phyloP scores from a whole-genome alignment of 2,329 filamentous ascomycete species.

The Amylocarpus encephaloides region DNA sequence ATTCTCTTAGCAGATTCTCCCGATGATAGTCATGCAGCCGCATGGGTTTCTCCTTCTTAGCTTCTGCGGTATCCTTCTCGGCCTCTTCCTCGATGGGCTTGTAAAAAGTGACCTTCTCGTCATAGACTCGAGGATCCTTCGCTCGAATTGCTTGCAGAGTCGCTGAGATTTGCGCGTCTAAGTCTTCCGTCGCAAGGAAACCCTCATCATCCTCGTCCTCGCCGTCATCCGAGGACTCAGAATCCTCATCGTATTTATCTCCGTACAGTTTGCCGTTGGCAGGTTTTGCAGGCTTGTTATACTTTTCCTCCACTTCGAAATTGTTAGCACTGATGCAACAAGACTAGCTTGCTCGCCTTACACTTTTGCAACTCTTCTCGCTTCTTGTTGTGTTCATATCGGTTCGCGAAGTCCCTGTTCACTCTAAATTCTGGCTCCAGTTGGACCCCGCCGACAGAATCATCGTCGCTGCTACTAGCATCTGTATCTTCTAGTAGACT shows the following conservation, averaged over 20 bases:
- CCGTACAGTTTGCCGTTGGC: slow-evolving; percentile 37
- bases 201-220: slow-evolving; percentile 89
- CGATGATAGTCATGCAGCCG: slow-evolving; percentile 87
- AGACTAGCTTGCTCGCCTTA: slow-evolving; percentile 35
- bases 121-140: slow-evolving; percentile 89
- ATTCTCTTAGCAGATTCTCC: slow-evolving; percentile 74
- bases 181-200: slow-evolving; percentile 74
- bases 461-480: slow-evolving; percentile 30
- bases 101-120: slow-evolving; percentile 75
- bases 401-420: slow-evolving; percentile 81
- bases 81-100: slow-evolving; percentile 51
- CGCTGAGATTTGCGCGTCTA: slow-evolving; percentile 81
- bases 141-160: slow-evolving; percentile 81
- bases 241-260: slow-evolving; percentile 43
- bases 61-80: slow-evolving; percentile 31
- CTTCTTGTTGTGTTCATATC: slow-evolving; percentile 97
- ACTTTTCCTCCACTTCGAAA: slow-evolving; percentile 77
- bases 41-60: slow-evolving; percentile 75
- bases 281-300: slow-evolving; percentile 40
- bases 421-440: slow-evolving; percentile 58
- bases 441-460: slow-evolving; percentile 32
- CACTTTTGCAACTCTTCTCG: slow-evolving; percentile 73
- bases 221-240: slow-evolving; percentile 66
- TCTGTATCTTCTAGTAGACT: slow-evolving; percentile 45
- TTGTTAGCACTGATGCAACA: slow-evolving; percentile 22